Percentiles rank a stretch among this genome's conserved stretches.
Evolutionary conservation across 2,329 filamentous ascomycete genomes (phyloP).

Genomic region (Diaporthe amygdali): DNA sequence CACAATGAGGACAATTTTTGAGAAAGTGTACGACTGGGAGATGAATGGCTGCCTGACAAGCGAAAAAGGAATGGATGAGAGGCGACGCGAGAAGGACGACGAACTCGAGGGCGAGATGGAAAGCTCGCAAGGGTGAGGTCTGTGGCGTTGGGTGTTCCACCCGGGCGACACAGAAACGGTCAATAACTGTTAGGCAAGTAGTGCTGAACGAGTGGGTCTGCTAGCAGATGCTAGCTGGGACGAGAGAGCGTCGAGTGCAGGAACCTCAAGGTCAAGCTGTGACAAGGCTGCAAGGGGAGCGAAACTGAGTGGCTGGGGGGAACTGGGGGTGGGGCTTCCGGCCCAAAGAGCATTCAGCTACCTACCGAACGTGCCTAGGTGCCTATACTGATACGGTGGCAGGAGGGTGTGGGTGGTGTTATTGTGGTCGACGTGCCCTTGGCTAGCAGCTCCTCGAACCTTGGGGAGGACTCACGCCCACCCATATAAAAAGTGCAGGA

Average conservation of each 20-base stretch:
- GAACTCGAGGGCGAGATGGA: slow-evolving; percentile 5
- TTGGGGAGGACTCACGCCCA: not conserved
- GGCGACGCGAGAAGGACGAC: not conserved
- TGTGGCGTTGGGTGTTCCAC: not conserved
- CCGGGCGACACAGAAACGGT: slow-evolving; percentile 16
- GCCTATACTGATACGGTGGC: too few species aligned
- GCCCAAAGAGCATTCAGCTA: not conserved
- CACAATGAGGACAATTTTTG: not conserved
- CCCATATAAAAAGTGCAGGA: not conserved
- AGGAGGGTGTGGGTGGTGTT: too few species aligned
- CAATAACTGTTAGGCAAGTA: slow-evolving; percentile 12
- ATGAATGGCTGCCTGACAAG: not conserved
- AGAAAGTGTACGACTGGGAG: not conserved
- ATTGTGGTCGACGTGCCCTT: not conserved
- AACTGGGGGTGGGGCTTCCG: slow-evolving; percentile 16
- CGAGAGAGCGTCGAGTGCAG: slow-evolving; percentile 17
- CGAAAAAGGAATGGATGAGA: not conserved
- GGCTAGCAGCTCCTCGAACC: not conserved
- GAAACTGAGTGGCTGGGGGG: slow-evolving; percentile 22
- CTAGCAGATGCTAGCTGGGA: slow-evolving; percentile 18
- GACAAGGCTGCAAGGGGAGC: slow-evolving; percentile 3
- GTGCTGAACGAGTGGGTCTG: not conserved
- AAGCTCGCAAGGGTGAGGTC: not conserved
- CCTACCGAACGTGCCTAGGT: too few species aligned
- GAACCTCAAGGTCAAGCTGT: not conserved